These are phyloP conservation scores for Lasiosphaeria hispida DNA, from an alignment of 495 filamentous ascomycete genomes.

Conservation along the genomic window DNA sequence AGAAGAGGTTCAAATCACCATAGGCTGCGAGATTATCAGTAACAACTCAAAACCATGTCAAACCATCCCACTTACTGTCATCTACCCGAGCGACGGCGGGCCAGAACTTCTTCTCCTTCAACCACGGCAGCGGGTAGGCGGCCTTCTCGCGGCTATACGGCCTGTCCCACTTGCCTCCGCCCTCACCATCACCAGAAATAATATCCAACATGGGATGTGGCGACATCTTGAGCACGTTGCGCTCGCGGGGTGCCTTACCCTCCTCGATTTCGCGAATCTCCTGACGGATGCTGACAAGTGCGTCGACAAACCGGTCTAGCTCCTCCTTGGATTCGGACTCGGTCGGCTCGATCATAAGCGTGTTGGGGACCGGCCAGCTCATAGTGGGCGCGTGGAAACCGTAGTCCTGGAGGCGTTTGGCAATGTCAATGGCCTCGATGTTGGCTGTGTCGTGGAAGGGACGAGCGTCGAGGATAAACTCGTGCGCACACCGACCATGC, in stretches of 20 bases:
- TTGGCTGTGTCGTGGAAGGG: conserved; percentile 80
- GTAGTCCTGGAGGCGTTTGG: conserved; percentile 97
- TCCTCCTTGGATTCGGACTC: conserved; percentile 93
- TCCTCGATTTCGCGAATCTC: conserved; percentile 87
- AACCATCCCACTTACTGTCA: conserved; percentile 75
- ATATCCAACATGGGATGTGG: conserved; percentile 88
- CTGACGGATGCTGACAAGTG: conserved; percentile 80
- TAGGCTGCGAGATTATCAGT: conserved; percentile 58
- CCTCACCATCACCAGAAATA: conserved; percentile 53
- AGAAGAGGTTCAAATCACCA: conserved; percentile 92
- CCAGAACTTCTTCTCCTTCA: conserved; percentile 99
- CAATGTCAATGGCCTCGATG: conserved; percentile 93
- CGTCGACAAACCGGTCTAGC: conserved; percentile 92
- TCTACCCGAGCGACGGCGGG: conserved; percentile 84
- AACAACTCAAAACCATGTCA: neutral
- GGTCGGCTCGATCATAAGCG: conserved; percentile 98
- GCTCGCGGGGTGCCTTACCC: conserved; percentile 70
- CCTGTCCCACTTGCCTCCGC: conserved; percentile 64
- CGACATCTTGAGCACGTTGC: conserved; percentile 91
- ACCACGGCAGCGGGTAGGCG: conserved; percentile 81
- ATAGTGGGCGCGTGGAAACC: conserved; percentile 98
- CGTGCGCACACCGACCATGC: conserved; percentile 87
- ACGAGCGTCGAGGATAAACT: conserved; percentile 95
- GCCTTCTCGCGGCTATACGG: conserved; percentile 78
- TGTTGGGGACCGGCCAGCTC: conserved; percentile 96